Percentiles rank a stretch among this genome's conserved stretches.
Conservation (phyloP, 176 grass and related monocot species). For the sorghum (Sorghum bicolor) region DNA sequence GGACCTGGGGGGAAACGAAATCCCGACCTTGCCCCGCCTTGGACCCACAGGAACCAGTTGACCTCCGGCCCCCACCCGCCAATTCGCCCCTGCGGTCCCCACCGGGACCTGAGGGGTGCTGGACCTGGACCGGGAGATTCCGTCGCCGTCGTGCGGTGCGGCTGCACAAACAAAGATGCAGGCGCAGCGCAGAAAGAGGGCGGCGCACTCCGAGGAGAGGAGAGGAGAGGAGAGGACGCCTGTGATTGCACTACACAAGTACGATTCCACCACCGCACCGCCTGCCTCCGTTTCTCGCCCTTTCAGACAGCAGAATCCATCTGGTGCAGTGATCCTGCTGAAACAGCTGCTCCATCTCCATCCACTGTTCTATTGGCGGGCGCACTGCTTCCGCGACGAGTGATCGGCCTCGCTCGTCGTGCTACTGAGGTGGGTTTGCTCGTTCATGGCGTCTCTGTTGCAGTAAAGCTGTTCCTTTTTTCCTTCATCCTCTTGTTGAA, state of each 20-base stretch:
- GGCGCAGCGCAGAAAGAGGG: not conserved
- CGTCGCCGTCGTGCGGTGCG: slow-evolving; percentile 26
- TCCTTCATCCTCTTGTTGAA: not conserved
- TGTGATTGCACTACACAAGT: slow-evolving; percentile 1
- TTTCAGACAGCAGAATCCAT: slow-evolving; percentile 4
- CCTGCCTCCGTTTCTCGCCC: not conserved
- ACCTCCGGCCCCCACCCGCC: slow-evolving; percentile 14
- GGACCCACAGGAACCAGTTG: not conserved
- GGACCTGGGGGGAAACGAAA: not conserved
- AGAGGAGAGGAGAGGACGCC: not conserved
- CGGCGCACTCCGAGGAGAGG: slow-evolving; percentile 19
- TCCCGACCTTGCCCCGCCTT: not conserved
- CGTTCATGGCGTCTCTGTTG: not conserved
- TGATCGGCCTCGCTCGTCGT: slow-evolving; percentile 9
- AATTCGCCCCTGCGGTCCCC: slow-evolving; percentile 15
- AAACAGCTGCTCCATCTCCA: not conserved
- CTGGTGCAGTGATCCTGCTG: not conserved
- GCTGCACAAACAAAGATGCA: slow-evolving; percentile 43
- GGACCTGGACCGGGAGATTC: slow-evolving; percentile 13
- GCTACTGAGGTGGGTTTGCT: slow-evolving; percentile 17
- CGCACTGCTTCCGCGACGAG: not conserved
- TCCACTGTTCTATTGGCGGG: not conserved
- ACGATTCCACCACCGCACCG: slow-evolving; percentile 25
- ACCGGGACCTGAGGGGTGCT: not conserved
- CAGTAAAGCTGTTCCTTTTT: not conserved